Base-by-base conservation (phyloP, 2,329 filamentous ascomycete species). In the Colletotrichum endophyticum region DNA sequence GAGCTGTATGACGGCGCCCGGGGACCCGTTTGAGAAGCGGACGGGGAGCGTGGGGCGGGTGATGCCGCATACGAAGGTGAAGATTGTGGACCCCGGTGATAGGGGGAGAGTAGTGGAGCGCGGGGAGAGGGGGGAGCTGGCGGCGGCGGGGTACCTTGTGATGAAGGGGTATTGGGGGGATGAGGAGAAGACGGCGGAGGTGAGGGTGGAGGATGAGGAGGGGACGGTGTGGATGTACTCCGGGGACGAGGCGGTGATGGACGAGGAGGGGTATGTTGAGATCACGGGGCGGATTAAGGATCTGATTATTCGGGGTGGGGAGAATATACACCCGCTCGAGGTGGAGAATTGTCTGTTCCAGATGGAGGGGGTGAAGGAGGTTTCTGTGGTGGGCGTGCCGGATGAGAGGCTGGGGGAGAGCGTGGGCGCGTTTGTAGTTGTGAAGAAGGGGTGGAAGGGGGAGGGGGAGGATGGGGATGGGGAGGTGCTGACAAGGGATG, bases 261-360 rank as follows among this genome's bases (percentile, higher is more conserved):
- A 98, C 77, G 88, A 85, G 6, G 89, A 96, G 32, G 97, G 96
- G 3, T 99, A 96, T 82, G 91, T 98, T 3, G 91, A 91, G 79
- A 98, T 99, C 81, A 98, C 96, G 1, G 95, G 96, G 5, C 90
- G 96, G 19, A 96, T 98, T 82, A 99, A 99, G 85, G 97, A 99
- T 83, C 86, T 99, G 71, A 98, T 99, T 80, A 99, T 99, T 82
- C 92, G 95, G 30, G 96, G 95, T 32, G 97, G 97, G 28, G 97
- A 99, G 84, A 99, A 99, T 83, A 98, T 98, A 72, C 95, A 98
- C 83, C 97, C 97, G 0, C 88, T 98, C 8, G 97, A 99, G 84
- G 90, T 99, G 5, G 97, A 99, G 84, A 96, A 98, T 82, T 96
- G 93, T 79, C 89, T 99, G 8, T 92, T 98, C 77, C 91, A 91